A percentile compares a stretch with the other conserved stretches of the same genome.
Conservation (phyloP, 2,329 filamentous ascomycete genomes). For the Exophiala viscosa region DNA sequence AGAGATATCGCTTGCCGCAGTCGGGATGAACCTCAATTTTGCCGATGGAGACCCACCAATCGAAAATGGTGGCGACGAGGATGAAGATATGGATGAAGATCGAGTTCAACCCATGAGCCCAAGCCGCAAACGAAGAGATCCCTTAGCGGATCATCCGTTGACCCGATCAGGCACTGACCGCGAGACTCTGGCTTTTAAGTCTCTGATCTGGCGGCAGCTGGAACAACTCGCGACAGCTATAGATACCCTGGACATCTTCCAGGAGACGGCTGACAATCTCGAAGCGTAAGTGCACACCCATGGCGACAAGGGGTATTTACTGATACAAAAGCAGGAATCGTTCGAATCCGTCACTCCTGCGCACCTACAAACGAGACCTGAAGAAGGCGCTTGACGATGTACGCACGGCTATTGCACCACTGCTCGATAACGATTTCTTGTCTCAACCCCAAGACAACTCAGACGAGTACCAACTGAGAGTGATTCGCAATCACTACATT, state of each 20-base stretch:
- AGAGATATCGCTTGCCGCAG: constrained; percentile 41
- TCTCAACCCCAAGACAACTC: constrained; percentile 41
- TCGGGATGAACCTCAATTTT: constrained; percentile 36
- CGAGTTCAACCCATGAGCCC: constrained; percentile 28
- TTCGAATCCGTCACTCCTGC: constrained; percentile 36
- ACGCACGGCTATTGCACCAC: constrained; percentile 55
- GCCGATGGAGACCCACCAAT: constrained; percentile 26
- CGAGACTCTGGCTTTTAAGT: constrained; percentile 51
- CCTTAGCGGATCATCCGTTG: constrained; percentile 29
- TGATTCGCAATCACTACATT: constrained; percentile 72
- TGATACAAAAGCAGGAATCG: constrained; percentile 21
- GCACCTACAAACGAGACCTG: constrained; percentile 55
- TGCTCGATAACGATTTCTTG: constrained; percentile 64
- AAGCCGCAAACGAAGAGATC: constrained; percentile 28
- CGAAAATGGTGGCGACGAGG: constrained; percentile 24
- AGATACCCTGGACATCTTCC: constrained; percentile 65
- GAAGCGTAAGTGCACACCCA: constrained; percentile 35
- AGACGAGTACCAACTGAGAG: constrained; percentile 59
- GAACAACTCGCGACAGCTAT: constrained; percentile 64
- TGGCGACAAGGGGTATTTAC: constrained; percentile 4
- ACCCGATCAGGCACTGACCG: constrained; percentile 37
- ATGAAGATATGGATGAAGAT: constrained; percentile 29
- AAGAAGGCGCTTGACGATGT: constrained; percentile 53
- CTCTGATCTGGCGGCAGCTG: constrained; percentile 64
- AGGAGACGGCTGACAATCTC: constrained; percentile 49